These are phyloP conservation scores for Prototheca cutis DNA, from an alignment of 163 green algal genomes.

Conservation along the genomic window DNA sequence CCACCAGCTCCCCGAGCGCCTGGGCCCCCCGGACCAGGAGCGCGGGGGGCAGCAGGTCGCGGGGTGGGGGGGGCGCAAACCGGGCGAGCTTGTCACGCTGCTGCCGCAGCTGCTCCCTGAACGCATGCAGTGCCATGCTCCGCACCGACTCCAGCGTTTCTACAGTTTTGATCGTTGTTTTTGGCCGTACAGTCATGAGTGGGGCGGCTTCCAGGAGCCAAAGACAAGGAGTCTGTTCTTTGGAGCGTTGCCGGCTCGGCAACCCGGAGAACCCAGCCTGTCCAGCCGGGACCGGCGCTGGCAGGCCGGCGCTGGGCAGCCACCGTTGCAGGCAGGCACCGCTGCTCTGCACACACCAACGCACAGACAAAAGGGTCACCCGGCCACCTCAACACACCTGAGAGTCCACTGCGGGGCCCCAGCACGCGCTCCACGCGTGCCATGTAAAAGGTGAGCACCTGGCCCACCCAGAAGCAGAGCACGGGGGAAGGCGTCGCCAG, in stretches of 20 bases:
- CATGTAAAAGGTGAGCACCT: constrained; percentile 87
- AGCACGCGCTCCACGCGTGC: constrained; percentile 55
- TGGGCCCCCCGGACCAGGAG: constrained; percentile 42
- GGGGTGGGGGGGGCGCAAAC: constrained; percentile 50
- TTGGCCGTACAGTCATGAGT: too few species aligned
- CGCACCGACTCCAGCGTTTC: constrained; percentile 28
- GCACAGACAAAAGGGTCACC: too few species aligned
- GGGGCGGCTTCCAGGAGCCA: too few species aligned
- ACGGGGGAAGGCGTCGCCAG: constrained; percentile 61
- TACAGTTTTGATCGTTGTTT: too few species aligned
- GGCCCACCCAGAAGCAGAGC: constrained; percentile 74
- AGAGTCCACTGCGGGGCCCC: constrained; percentile 38
- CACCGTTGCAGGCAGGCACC: too few species aligned
- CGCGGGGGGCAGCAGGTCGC: constrained; percentile 58
- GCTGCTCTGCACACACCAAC: background rate
- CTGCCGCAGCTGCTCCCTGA: constrained; percentile 65
- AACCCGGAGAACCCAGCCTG: too few species aligned
- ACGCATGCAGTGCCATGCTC: constrained; percentile 40
- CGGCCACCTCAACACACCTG: too few species aligned
- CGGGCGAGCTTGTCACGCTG: constrained; percentile 64
- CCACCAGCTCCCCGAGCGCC: constrained; percentile 60
- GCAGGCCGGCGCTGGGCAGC: too few species aligned
- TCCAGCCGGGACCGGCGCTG: too few species aligned
- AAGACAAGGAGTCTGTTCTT: too few species aligned
- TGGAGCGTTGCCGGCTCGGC: too few species aligned